phyloP scores from a whole-genome alignment of 2,329 filamentous ascomycete species.

The Exserohilum rostratum region DNA sequence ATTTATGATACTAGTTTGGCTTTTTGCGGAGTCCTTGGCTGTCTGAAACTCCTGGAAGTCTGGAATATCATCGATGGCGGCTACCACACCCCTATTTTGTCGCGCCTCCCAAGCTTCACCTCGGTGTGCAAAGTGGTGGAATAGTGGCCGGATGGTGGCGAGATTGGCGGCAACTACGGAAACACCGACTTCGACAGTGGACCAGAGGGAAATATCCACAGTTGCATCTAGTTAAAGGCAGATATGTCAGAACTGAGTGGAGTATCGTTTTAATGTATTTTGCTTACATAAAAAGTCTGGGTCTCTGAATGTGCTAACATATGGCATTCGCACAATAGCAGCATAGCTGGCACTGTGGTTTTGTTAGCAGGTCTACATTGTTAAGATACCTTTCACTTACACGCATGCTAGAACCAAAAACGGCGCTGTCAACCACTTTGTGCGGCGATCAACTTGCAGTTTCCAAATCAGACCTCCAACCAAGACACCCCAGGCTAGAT shows the following conservation, averaged over 20 bases:
- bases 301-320: slow-evolving; percentile 19
- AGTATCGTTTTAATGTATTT: neutral
- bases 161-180: slow-evolving; percentile 18
- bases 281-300: slow-evolving; percentile 25
- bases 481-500: slow-evolving; percentile 21
- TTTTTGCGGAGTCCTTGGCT: neutral
- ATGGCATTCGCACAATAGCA: slow-evolving; percentile 20
- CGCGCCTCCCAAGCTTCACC: neutral
- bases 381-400: neutral
- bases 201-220: slow-evolving; percentile 26
- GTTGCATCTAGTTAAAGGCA: slow-evolving; percentile 6
- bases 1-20: neutral
- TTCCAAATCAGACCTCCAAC: slow-evolving; percentile 57
- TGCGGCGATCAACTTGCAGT: slow-evolving; percentile 56
- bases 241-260: neutral
- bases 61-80: neutral
- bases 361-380: neutral
- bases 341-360: slow-evolving; percentile 21
- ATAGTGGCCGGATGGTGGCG: slow-evolving; percentile 20
- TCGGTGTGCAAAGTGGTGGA: neutral
- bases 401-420: slow-evolving; percentile 18
- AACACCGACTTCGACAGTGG: slow-evolving; percentile 21
- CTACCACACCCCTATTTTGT: neutral
- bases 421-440: slow-evolving; percentile 16
- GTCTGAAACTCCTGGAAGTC: neutral